Conservation (phyloP, 1,284 basidiomycete species). For the Marasmius sp. region DNA sequence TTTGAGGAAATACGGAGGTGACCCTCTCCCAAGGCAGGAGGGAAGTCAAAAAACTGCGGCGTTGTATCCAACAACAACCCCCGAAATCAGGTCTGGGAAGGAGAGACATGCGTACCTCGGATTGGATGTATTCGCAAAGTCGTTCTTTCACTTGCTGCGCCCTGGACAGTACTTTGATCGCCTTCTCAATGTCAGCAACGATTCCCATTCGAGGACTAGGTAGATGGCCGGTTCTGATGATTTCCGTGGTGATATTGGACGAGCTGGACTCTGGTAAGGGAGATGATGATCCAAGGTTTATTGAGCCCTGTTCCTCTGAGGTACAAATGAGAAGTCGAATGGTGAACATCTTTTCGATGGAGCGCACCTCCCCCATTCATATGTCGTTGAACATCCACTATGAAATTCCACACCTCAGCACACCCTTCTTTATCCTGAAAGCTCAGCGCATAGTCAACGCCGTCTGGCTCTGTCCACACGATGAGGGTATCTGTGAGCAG, state of each 20-base stretch:
- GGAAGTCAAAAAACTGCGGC: neutral
- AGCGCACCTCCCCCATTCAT: constrained; percentile 62
- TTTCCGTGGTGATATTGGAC: constrained; percentile 54
- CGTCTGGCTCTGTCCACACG: constrained; percentile 97
- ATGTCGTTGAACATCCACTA: constrained; percentile 90
- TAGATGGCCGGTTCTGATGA: constrained; percentile 70
- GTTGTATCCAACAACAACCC: constrained; percentile 2
- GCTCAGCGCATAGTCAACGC: constrained; percentile 93
- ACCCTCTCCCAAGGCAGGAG: neutral
- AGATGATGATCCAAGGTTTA: constrained; percentile 52
- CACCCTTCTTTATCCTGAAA: constrained; percentile 98
- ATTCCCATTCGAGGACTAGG: constrained; percentile 71
- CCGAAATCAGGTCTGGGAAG: constrained; percentile 6
- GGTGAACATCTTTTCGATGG: constrained; percentile 13
- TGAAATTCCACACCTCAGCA: constrained; percentile 96
- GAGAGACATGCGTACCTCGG: constrained; percentile 50
- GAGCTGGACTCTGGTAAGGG: constrained; percentile 56
- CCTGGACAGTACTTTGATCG: constrained; percentile 69
- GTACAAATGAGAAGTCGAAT: constrained; percentile 10
- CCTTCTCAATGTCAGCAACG: constrained; percentile 74
- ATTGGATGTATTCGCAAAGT: constrained; percentile 81
- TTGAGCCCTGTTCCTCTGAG: constrained; percentile 41
- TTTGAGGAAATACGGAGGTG: neutral
- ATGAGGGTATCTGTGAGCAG: constrained; percentile 83
- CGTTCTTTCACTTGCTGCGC: constrained; percentile 71